Percentiles rank a stretch among this genome's conserved stretches.
phyloP scores from a whole-genome alignment of 192 early-diverging fungal species.

The Mortierella alpina region DNA sequence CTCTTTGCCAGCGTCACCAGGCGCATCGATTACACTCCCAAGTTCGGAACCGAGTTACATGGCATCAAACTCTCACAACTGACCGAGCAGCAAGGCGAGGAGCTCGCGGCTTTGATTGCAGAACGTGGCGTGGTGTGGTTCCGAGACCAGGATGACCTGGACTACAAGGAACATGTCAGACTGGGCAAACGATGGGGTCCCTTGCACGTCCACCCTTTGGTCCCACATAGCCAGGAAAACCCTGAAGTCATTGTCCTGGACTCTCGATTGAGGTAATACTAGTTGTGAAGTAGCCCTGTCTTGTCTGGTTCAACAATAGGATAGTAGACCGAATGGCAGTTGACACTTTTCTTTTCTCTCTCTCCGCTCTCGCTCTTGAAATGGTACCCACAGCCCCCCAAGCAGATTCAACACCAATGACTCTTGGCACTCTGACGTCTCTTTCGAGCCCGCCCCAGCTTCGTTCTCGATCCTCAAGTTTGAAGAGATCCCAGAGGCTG shows the following conservation, averaged over 20 bases:
- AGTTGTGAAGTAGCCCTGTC: constrained; percentile 14
- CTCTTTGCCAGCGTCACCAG: constrained; percentile 66
- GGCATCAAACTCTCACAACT: constrained; percentile 68
- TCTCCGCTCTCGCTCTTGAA: not conserved
- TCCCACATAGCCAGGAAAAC: constrained; percentile 28
- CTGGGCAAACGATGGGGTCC: constrained; percentile 61
- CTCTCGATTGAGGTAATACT: constrained; percentile 33
- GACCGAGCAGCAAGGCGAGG: constrained; percentile 70
- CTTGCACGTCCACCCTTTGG: constrained; percentile 46
- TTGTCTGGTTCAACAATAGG: not conserved
- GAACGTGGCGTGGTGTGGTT: constrained; percentile 79
- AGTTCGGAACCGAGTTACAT: constrained; percentile 75
- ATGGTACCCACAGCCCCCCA: constrained; percentile 11
- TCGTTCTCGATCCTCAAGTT: constrained; percentile 55
- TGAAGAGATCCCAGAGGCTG: constrained; percentile 48
- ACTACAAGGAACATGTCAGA: constrained; percentile 63
- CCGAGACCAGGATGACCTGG: constrained; percentile 70
- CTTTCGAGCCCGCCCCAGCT: constrained; percentile 49
- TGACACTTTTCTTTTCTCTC: not conserved
- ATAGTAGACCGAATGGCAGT: not conserved
- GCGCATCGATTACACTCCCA: constrained; percentile 65
- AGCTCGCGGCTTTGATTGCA: constrained; percentile 70
- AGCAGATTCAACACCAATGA: constrained; percentile 55
- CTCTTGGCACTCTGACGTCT: constrained; percentile 46
- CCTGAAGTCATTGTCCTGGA: constrained; percentile 49